Base-by-base conservation (phyloP, 306 rosid genomes). In the Begonia loranthoides region DNA sequence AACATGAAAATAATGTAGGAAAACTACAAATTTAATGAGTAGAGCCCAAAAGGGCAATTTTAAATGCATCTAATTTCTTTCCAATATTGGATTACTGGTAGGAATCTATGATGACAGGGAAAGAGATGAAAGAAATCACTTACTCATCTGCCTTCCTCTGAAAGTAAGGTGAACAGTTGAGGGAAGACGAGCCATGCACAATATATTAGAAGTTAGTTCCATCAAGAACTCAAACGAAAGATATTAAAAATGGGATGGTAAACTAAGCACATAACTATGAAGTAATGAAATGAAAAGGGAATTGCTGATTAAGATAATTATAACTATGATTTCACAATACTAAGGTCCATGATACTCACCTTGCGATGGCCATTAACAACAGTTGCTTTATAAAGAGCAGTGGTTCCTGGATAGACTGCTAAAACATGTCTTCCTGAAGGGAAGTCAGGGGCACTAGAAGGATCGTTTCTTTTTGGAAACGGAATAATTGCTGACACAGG, bases 81-180 rank as follows among this genome's bases (percentile, higher is more conserved):
- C 9, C 36, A 28, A 28, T 28, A 28, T 28, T 5, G 36, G 36
- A 4, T 28, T 28, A 28, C 36, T 28, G 36, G 36, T 7, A 28
- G 3, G 36, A 28, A 28, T 28, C 36, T 8, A 28, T 28, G 36
- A 28, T 28, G 36, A 7, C 0, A 28, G 36, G 36, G 36, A 36
- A 34, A 36, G 65, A 40, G 16, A 51, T 15, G 50, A 43, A 13
- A 34, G 52, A 65, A 40, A 9, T 50, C 9, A 83, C 99, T 86
- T 80, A 90, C 99, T 90, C 99, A 9, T 90, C 99, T 1, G 79
- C 69, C 79, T 86, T 90, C 78, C 99, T 80, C 99, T 90, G 88
- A 68, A 63, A 62, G 62, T 39, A 47, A 59, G 62, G 19, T 13
- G 63, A 56, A 53, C 48, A 69, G 56, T 62, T 55, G 45, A 64